Evolutionary conservation across 768 basidiomycete species (phyloP), one percentile per base, ranked within the genome.

Genomic region (Imleria badia): DNA sequence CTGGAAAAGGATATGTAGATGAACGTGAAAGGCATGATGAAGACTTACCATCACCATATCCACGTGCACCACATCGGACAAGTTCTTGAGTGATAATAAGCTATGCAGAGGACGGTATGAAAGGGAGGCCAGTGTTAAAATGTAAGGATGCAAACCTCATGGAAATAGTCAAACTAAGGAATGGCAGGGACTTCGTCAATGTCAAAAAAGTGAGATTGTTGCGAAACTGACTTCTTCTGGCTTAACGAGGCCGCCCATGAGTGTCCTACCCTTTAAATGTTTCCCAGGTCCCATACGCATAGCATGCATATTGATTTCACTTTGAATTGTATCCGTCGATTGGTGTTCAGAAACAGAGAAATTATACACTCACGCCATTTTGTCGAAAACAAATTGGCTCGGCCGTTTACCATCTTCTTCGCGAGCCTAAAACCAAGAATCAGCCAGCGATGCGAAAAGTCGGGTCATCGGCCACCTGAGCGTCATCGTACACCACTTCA

Each of bases 401-500:
- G 92, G 88, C 23, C 89, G 81, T 75, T 96, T 95, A n/a, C 94
- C 93, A 62, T 89, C 89, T 60, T 86, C 88, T 74, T 97, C 95
- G 58, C 87, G 84, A 20, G 78, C 77, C 77, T 84, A 60, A 13
- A 15, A 33, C 11, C 7, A 20, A 36, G 26, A 19, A 40, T 66
- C 15, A 57, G 55, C 50, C 4, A 63, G 2, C 57, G 70, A 59
- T 22, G 39, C 45, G 49, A 39, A 36, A 63, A 11, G 22, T 9
- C 59, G 46, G 19, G n/a, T 45, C 5, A 51, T 41, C 15, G 36
- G 8, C 17, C 55, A 65, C 69, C 60, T 70, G 68, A 11, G 76
- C 76, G 51, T 75, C 72, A 8, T 73, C 74, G 26, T 77, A 75
- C 54, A 96, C 74, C 23, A 86, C 76, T 53, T 84, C 85, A 63